Conservation (phyloP, 805 yeast genomes). For the Wickerhamia fluorescens region DNA sequence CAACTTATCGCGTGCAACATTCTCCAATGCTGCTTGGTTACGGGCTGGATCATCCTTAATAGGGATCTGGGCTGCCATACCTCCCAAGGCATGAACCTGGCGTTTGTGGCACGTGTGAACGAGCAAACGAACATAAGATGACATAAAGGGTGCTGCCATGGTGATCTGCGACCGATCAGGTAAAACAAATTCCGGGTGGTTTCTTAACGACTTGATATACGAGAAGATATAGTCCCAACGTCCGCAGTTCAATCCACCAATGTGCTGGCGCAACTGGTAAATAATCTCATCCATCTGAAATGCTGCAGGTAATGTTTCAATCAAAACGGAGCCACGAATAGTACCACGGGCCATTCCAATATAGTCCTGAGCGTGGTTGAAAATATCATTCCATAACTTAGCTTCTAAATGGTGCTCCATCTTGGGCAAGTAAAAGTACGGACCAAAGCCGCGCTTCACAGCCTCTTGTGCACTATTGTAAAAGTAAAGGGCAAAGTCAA, state of each 20-base stretch:
- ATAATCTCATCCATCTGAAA: conserved; percentile 83
- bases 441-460: conserved; percentile 62
- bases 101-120: conserved; percentile 70
- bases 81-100: conserved; percentile 84
- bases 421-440: conserved; percentile 77
- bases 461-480: conserved; percentile 65
- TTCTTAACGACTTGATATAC: conserved; percentile 68
- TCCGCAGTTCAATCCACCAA: conserved; percentile 80
- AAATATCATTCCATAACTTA: conserved; percentile 75
- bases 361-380: conserved; percentile 68
- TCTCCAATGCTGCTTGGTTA: conserved; percentile 61
- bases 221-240: conserved; percentile 87
- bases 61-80: conserved; percentile 87
- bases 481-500: conserved; percentile 75
- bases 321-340: conserved; percentile 72
- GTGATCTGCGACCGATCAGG: conserved; percentile 80
- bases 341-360: conserved; percentile 67
- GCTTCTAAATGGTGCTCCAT: conserved; percentile 86
- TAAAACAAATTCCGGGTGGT: conserved; percentile 55
- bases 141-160: conserved; percentile 78
- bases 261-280: conserved; percentile 69
- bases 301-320: conserved; percentile 80
- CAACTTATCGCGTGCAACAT: conserved; percentile 67
- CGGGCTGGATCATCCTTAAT: conserved; percentile 62
- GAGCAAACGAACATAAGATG: conserved; percentile 65